Conservation (phyloP, 768 basidiomycete genomes). For the Lyophyllum atratum region DNA sequence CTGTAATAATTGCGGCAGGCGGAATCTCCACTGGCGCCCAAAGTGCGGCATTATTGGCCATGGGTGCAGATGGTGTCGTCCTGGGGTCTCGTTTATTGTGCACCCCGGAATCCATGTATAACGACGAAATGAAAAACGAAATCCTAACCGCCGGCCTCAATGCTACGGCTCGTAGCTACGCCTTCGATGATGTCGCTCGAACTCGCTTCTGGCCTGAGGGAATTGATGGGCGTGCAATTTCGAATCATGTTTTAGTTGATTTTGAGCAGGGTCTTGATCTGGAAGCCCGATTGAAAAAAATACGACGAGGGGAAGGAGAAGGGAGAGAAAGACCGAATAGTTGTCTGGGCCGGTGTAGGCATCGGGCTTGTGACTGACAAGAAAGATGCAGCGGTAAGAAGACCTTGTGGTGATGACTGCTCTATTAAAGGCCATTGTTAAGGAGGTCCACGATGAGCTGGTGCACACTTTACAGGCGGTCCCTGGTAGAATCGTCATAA, state of each 20-base stretch:
- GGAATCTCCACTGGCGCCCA: constrained; percentile 56
- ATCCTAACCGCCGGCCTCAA: constrained; percentile 25
- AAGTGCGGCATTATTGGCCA: constrained; percentile 47
- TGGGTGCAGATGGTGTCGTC: constrained; percentile 56
- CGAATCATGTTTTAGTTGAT: constrained; percentile 37
- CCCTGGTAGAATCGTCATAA: too few species aligned
- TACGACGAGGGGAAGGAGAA: too few species aligned
- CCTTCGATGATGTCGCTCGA: constrained; percentile 43
- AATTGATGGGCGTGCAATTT: constrained; percentile 45
- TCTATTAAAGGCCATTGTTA: too few species aligned
- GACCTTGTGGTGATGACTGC: too few species aligned
- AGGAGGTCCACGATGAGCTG: too few species aligned
- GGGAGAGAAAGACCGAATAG: too few species aligned
- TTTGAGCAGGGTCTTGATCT: constrained; percentile 29
- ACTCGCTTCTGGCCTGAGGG: constrained; percentile 44
- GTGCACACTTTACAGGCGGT: too few species aligned
- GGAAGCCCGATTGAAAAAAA: constrained; percentile 27
- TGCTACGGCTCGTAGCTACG: constrained; percentile 41
- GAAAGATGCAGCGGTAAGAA: too few species aligned
- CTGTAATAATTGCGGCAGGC: constrained; percentile 61
- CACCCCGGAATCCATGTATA: constrained; percentile 45
- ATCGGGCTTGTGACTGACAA: too few species aligned
- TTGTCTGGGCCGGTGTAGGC: too few species aligned
- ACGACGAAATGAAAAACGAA: constrained; percentile 20
- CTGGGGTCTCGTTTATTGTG: constrained; percentile 62